These are phyloP conservation scores for Wickerhamiella domercqiae DNA, from an alignment of 805 yeast genomes.

Conservation along the genomic window DNA sequence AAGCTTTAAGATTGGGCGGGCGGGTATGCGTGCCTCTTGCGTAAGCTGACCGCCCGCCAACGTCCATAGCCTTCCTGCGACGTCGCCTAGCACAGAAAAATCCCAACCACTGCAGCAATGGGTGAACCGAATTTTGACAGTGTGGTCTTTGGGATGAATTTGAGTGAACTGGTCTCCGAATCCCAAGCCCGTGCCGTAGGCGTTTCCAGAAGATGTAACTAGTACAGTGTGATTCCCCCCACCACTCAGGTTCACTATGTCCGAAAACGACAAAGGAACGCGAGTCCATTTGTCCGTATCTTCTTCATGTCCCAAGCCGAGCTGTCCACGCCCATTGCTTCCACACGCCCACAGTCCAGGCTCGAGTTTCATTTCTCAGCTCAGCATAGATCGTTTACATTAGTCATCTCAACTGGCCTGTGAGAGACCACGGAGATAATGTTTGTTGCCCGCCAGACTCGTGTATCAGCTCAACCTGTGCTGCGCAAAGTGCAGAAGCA, in stretches of 20 bases:
- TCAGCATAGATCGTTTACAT: too few relatives aligned
- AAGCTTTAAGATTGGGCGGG: constrained; percentile 54
- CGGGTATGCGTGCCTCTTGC: not conserved
- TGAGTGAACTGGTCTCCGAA: not conserved
- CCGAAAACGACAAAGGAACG: constrained; percentile 7
- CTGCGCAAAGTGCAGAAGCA: too few relatives aligned
- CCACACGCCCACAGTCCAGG: constrained; percentile 47
- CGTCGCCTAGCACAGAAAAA: constrained; percentile 38
- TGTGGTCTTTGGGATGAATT: not conserved
- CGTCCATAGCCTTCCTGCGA: constrained; percentile 28
- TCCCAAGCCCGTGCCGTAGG: constrained; percentile 41
- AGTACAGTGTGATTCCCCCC: constrained; percentile 78
- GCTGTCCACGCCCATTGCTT: constrained; percentile 67
- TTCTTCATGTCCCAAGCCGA: constrained; percentile 42
- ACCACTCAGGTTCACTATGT: constrained; percentile 30
- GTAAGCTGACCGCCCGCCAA: too few relatives aligned
- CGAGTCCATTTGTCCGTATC: constrained; percentile 30
- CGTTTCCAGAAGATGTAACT: constrained; percentile 35
- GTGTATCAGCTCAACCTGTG: too few relatives aligned
- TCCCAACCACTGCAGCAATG: constrained; percentile 67
- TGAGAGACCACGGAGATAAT: too few relatives aligned
- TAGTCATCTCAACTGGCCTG: too few relatives aligned
- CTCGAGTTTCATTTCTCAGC: too few relatives aligned
- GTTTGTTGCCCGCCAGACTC: too few relatives aligned
- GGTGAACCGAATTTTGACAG: not conserved